Base-by-base conservation (phyloP, 2,329 filamentous ascomycete species). In the Nannizziopsis arthrosporioides region DNA sequence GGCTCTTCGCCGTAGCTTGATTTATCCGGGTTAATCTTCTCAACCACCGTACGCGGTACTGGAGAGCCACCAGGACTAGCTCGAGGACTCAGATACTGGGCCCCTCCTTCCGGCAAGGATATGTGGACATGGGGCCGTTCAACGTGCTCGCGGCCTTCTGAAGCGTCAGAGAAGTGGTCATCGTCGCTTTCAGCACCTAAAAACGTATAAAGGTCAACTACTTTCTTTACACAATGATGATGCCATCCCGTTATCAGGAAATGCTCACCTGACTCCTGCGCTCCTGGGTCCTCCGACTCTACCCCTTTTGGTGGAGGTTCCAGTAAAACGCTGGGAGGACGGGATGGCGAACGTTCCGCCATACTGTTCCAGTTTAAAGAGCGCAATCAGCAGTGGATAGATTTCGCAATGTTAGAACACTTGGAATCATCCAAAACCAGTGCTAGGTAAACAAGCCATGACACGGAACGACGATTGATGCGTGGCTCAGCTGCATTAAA, bases 131-230 rank as follows among this genome's bases (percentile, higher is more conserved):
- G 70, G 19, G 76, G 73, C 8, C 76, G 78, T 41, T 64, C 64
- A 54, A 65, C 61, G 54, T 68, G 62, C 30, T 56, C 52, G 40
- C 65, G 64, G 56, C 76, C 78, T 68, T 82, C 79, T 38, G 72
- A 76, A 49, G 79, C 79, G 59, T 82, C 79, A 41, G 78, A 80
- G 62, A 82, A 82, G 63, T 81, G 76, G 53, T 82, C 79, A 42
- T 77, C 70, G 44, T 69, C 74, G 51, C 73, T 74, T 50, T 73
- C 73, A 36, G 73, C 74, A 41, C 62, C 69, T 61, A 67, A 63
- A 15, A 12, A 60, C 31, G 37, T 30, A 27, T 51, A 1, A 15
- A 53, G 36, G 34, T 36, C 34, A 36, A 10, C 11, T 5, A 12
- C 9, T 3, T 12, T 15, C 11, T 36, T 36, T 4, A 36, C 9